phyloP scores from a whole-genome alignment of 169 alveolate species.

The Plasmodium relictum region DNA sequence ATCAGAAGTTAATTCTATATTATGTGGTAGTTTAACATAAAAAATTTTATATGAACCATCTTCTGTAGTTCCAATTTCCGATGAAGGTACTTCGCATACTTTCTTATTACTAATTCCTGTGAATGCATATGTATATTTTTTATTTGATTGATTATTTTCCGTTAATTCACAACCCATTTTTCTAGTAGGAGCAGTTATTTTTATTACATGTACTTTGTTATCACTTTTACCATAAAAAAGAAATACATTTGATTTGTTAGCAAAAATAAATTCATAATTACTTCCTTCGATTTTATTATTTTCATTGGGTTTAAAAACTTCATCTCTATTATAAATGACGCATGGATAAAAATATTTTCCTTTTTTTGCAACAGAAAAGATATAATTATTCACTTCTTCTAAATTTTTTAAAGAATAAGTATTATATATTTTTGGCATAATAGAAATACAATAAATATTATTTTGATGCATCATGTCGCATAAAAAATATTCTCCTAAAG shows the following conservation, averaged over 20 bases:
- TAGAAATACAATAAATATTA: conserved; percentile 1
- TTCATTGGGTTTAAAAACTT: conserved; percentile 18
- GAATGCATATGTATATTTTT: conserved; percentile 13
- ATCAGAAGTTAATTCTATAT: background rate
- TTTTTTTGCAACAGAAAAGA: conserved; percentile 9
- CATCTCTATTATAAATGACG: conserved; percentile 4
- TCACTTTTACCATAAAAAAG: conserved; percentile 6
- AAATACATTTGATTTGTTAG: conserved; percentile 1
- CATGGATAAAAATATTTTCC: background rate
- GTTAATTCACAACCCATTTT: conserved; percentile 31
- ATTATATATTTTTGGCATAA: background rate
- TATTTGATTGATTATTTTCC: conserved; percentile 5
- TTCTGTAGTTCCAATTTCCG: background rate
- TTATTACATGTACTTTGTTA: conserved; percentile 1
- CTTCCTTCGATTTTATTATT: background rate
- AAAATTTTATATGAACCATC: conserved; percentile 33
- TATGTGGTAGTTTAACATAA: conserved; percentile 12
- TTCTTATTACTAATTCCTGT: background rate
- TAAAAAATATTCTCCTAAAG: background rate
- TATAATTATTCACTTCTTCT: conserved; percentile 12
- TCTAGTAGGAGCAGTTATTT: conserved; percentile 18
- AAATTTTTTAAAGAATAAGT: background rate
- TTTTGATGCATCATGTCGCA: conserved; percentile 12
- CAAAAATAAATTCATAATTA: background rate
- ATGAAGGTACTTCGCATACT: conserved; percentile 17